Evolutionary conservation across 83 land plant genomes (phyloP).

Genomic region (Picea mariana): DNA sequence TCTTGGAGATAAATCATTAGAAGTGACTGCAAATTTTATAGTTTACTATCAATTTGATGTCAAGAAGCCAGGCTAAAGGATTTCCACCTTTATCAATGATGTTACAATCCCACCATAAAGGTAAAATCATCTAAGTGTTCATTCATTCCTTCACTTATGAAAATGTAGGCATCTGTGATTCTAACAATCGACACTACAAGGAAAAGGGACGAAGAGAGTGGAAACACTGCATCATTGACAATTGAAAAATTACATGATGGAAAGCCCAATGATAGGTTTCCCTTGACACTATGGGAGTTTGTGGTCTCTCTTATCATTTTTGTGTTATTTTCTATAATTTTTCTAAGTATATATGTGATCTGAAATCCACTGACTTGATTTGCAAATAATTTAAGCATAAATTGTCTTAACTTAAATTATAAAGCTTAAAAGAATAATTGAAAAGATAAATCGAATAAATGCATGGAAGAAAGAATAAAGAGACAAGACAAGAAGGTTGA

Average conservation of each 20-base stretch:
- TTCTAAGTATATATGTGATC: conserved; percentile 45
- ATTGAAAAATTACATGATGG: conserved; percentile 10
- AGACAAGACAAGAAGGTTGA: no score
- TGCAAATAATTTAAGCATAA: no score
- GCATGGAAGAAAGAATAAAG: no score
- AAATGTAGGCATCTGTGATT: conserved; percentile 2
- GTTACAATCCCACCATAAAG: conserved; percentile 6
- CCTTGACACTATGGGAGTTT: conserved; percentile 43
- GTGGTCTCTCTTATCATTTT: conserved; percentile 34
- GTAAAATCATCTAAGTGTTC: conserved; percentile 5
- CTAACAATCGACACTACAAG: conserved; percentile 12
- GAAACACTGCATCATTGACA: background rate
- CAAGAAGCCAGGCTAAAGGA: no score
- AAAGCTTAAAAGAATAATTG: no score
- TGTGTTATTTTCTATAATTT: conserved; percentile 34
- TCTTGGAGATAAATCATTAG: background rate
- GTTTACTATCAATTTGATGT: background rate
- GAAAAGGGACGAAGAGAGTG: conserved; percentile 16
- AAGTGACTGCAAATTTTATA: background rate
- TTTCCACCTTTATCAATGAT: no score
- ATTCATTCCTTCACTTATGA: background rate
- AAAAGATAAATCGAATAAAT: no score
- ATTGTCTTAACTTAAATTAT: no score
- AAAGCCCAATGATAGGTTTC: conserved; percentile 23
- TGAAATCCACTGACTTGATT: no score